These are phyloP conservation scores for Plasmodium cynomolgi DNA, from an alignment of 169 alveolate genomes.

Conservation along the genomic window DNA sequence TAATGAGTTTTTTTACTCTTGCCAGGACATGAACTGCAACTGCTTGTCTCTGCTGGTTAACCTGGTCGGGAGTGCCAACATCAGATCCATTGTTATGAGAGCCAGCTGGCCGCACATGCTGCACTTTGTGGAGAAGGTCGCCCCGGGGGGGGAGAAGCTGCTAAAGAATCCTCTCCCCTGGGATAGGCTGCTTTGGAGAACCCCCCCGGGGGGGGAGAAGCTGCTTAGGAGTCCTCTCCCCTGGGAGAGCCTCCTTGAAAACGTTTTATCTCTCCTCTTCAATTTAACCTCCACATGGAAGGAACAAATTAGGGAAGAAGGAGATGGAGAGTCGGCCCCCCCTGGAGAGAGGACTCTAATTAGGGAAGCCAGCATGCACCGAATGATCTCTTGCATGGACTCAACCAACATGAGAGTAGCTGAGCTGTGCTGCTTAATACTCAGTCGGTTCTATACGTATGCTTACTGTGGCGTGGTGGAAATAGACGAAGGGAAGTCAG, in stretches of 20 bases:
- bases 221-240: not conserved
- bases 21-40: not conserved
- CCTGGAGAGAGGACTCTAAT: not conserved
- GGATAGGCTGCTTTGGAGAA: not conserved
- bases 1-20: slow-evolving; percentile 9
- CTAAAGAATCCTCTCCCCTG: not conserved
- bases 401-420: slow-evolving; percentile 6
- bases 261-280: not conserved
- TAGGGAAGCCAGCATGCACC: not conserved
- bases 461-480: slow-evolving; percentile 1
- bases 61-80: not conserved
- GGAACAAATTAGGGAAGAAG: not conserved
- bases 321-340: too few relatives aligned
- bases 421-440: slow-evolving; percentile 1
- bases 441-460: slow-evolving; percentile 16
- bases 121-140: not conserved
- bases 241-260: not conserved
- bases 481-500: not conserved
- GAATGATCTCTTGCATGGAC: not conserved
- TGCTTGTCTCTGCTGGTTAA: slow-evolving; percentile 31
- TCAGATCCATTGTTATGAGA: not conserved
- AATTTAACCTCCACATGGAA: slow-evolving; percentile 39
- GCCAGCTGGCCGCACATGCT: slow-evolving; percentile 1
- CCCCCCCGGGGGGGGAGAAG: not conserved
- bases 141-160: not conserved